Evolutionary conservation across 2,329 filamentous ascomycete genomes (phyloP).

Genomic region (Apiospora phragmitis): DNA sequence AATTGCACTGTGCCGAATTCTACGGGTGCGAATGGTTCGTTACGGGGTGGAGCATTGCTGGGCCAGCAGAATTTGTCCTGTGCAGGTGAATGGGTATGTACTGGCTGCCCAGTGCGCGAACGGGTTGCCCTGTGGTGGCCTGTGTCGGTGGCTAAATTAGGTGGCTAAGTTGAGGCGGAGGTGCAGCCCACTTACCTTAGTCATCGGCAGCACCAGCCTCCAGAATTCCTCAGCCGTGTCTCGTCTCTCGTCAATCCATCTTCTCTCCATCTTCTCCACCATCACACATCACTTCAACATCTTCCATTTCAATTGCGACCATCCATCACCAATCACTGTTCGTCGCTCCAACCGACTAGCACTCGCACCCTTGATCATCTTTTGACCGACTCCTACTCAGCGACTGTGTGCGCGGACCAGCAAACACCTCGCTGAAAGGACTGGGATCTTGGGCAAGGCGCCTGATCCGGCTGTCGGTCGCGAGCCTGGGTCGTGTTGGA

Average conservation of each 20-base stretch:
- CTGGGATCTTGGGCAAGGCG: constrained; percentile 15
- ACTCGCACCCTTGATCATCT: constrained; percentile 17
- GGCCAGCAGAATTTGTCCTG: too few species aligned
- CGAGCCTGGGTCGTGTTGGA: constrained; percentile 13
- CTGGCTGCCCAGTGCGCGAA: too few species aligned
- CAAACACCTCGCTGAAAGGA: constrained; percentile 14
- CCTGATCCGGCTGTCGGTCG: constrained; percentile 13
- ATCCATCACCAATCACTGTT: background rate
- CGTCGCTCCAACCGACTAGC: constrained; percentile 9
- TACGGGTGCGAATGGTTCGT: too few species aligned
- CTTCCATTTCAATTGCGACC: background rate
- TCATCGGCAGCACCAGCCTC: background rate
- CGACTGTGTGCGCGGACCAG: constrained; percentile 5
- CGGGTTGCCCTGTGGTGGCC: too few species aligned
- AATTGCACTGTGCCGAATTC: too few species aligned
- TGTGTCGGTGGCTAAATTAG: too few species aligned
- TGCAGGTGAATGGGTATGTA: too few species aligned
- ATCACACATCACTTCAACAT: background rate
- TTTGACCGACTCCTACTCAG: constrained; percentile 13
- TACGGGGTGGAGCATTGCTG: too few species aligned
- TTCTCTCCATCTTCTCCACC: background rate
- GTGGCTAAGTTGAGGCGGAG: too few species aligned
- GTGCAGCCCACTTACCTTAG: too few species aligned
- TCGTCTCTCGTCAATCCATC: background rate
- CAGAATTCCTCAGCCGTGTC: background rate